phyloP scores from a whole-genome alignment of 2,329 filamentous ascomycete species.

The Huntiella bhutanensis region DNA sequence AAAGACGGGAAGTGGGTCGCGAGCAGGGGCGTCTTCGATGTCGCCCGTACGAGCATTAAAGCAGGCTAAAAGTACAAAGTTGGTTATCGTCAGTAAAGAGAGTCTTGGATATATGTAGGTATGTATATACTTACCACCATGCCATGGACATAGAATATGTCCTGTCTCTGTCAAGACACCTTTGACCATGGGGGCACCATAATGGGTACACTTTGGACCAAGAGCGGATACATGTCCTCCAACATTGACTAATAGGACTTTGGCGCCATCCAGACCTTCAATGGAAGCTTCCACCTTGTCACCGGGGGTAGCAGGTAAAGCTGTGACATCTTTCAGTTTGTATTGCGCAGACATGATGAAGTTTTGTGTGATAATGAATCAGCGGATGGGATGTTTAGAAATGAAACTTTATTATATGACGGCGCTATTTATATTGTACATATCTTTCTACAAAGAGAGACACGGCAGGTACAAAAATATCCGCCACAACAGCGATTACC shows the following conservation, averaged over 20 bases:
- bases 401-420: no score
- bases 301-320: slow-evolving; percentile 38
- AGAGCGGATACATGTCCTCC: slow-evolving; percentile 60
- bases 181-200: slow-evolving; percentile 73
- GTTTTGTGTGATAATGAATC: neutral
- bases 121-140: slow-evolving; percentile 49
- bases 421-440: no score
- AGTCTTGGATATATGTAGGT: neutral
- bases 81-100: neutral
- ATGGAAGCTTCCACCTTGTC: slow-evolving; percentile 82
- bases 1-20: slow-evolving; percentile 72
- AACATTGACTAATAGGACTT: slow-evolving; percentile 69
- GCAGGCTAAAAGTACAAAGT: slow-evolving; percentile 44
- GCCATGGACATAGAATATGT: slow-evolving; percentile 84
- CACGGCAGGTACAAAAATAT: no score
- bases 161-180: slow-evolving; percentile 71
- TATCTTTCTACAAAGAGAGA: no score
- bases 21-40: slow-evolving; percentile 82
- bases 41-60: slow-evolving; percentile 82
- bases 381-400: no score
- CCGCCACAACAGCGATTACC: no score
- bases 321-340: slow-evolving; percentile 58
- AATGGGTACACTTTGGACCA: slow-evolving; percentile 74
- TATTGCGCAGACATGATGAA: slow-evolving; percentile 27
- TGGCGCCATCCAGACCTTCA: slow-evolving; percentile 69